Conservation (phyloP, 352 stramenopile species). For the Pythium grandisporangium region DNA sequence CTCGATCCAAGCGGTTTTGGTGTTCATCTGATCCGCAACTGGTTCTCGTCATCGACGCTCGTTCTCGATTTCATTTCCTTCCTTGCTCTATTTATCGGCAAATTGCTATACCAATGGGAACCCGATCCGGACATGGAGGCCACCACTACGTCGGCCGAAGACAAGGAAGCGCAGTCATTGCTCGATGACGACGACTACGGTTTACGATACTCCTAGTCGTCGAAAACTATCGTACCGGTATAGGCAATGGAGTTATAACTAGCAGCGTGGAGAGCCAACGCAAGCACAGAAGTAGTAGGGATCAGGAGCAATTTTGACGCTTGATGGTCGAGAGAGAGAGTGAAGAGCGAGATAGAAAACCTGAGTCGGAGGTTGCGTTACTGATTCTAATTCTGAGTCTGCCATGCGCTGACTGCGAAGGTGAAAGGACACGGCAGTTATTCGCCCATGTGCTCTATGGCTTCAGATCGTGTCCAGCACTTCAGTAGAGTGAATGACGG, state of each 20-base stretch:
- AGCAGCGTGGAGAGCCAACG: too few species aligned
- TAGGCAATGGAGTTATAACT: too few species aligned
- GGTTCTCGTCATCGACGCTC: constrained; percentile 62
- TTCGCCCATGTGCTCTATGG: too few species aligned
- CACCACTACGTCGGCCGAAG: constrained; percentile 72
- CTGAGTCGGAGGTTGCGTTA: too few species aligned
- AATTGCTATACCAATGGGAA: constrained; percentile 78
- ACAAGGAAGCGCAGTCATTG: constrained; percentile 76
- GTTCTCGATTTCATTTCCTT: constrained; percentile 63
- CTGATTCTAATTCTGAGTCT: not conserved
- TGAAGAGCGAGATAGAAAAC: not conserved
- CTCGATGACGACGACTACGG: constrained; percentile 67
- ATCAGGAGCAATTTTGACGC: too few species aligned
- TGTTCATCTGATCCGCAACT: constrained; percentile 38
- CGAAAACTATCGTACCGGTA: too few species aligned
- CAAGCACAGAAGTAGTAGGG: too few species aligned
- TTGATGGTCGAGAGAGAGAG: not conserved
- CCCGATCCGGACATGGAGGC: constrained; percentile 65
- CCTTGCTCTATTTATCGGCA: constrained; percentile 50
- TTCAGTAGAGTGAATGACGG: too few species aligned
- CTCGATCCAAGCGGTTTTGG: constrained; percentile 59
- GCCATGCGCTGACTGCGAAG: not conserved
- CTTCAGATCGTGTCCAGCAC: too few species aligned
- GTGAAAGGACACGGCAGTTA: too few species aligned
- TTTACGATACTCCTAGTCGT: constrained; percentile 53